These are phyloP conservation scores for Colletotrichum sidae DNA, from an alignment of 2,329 filamentous ascomycete species.

Conservation along the genomic window DNA sequence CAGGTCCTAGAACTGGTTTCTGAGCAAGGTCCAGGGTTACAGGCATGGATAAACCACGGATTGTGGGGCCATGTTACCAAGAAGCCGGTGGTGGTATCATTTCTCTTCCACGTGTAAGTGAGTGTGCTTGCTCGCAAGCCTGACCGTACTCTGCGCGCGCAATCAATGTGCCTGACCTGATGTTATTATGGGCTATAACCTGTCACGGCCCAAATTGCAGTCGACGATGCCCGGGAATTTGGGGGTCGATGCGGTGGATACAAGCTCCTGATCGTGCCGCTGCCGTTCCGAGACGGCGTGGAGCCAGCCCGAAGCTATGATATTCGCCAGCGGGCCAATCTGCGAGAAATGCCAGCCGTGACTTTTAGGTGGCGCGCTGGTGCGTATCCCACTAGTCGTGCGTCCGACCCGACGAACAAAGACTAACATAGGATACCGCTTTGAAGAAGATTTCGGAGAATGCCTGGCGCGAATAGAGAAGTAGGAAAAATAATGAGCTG, in stretches of 20 bases:
- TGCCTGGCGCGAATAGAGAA: constrained; percentile 18
- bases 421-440: not conserved
- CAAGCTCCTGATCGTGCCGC: constrained; percentile 9
- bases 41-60: constrained; percentile 18
- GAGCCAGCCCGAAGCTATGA: constrained; percentile 13
- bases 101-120: constrained; percentile 31
- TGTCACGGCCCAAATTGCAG: not conserved
- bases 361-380: constrained; percentile 1
- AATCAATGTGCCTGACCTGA: not conserved
- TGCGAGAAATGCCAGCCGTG: constrained; percentile 5
- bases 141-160: constrained; percentile 8
- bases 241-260: not conserved
- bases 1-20: not conserved
- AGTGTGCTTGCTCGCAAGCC: not conserved
- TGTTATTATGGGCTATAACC: not conserved
- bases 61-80: constrained; percentile 26
- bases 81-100: constrained; percentile 24
- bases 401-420: constrained; percentile 1
- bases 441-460: not conserved
- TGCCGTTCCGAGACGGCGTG: constrained; percentile 18
- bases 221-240: not conserved
- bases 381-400: constrained; percentile 10
- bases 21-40: constrained; percentile 5
- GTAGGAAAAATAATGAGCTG: constrained; percentile 30
- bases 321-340: not conserved